phyloP scores from a whole-genome alignment of 768 basidiomycete species.

The Crassisporium funariophilum region DNA sequence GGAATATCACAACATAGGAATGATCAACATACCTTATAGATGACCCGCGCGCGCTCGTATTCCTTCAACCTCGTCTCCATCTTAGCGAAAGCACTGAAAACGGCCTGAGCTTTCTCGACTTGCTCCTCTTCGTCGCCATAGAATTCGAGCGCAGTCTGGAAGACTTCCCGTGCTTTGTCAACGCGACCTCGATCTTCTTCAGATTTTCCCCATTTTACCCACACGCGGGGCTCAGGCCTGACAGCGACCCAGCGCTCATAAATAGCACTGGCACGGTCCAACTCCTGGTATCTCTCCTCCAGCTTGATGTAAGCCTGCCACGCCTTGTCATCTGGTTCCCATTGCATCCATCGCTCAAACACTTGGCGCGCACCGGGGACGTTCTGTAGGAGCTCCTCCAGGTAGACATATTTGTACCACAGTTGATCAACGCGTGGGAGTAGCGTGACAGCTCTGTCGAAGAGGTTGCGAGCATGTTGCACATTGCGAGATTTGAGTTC shows the following conservation, averaged over 20 bases:
- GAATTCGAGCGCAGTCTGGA: constrained; percentile 88
- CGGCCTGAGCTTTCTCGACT: constrained; percentile 95
- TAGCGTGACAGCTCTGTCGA: constrained; percentile 95
- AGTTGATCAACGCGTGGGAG: constrained; percentile 95
- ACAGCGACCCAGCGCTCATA: constrained; percentile 91
- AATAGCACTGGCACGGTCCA: constrained; percentile 88
- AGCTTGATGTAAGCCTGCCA: constrained; percentile 99
- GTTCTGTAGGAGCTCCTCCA: constrained; percentile 96
- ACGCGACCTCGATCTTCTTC: constrained; percentile 78
- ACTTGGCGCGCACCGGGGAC: constrained; percentile 96
- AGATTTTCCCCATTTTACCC: constrained; percentile 87
- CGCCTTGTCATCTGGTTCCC: constrained; percentile 99
- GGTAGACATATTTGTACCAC: constrained; percentile 99
- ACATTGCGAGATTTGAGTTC: constrained; percentile 98
- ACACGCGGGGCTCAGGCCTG: constrained; percentile 76
- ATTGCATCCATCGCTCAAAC: constrained; percentile 99
- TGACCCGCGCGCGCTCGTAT: constrained; percentile 93
- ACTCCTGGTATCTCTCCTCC: constrained; percentile 90
- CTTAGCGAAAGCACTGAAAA: constrained; percentile 91
- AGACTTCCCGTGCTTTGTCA: constrained; percentile 84
- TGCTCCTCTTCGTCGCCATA: constrained; percentile 88
- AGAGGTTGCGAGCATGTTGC: constrained; percentile 94
- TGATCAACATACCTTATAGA: constrained; percentile 76
- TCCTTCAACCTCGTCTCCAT: constrained; percentile 98
- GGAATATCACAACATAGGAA: not conserved